A percentile compares a stretch with the other conserved stretches of the same genome.
phyloP scores from a whole-genome alignment of 1,284 basidiomycete genomes.

The Golubevia pallescens region DNA sequence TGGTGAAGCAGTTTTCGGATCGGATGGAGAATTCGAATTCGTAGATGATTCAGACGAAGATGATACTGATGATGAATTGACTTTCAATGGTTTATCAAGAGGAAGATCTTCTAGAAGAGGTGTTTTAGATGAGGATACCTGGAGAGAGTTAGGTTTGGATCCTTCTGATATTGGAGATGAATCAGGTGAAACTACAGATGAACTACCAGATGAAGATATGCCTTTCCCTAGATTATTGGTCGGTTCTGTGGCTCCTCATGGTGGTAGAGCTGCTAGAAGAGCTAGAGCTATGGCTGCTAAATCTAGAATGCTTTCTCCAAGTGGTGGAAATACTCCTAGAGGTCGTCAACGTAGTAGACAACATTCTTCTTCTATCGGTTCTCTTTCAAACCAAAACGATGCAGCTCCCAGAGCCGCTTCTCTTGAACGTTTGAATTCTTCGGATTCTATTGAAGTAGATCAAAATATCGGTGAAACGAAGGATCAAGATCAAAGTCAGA shows the following conservation, averaged over 20 bases:
- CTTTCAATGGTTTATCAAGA: conserved; percentile 24
- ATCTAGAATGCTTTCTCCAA: conserved; percentile 43
- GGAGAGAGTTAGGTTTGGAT: background rate
- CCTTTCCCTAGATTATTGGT: conserved; percentile 57
- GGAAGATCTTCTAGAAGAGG: conserved; percentile 21
- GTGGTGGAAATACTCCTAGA: conserved; percentile 7
- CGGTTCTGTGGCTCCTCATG: conserved; percentile 56
- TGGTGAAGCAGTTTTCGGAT: conserved; percentile 63
- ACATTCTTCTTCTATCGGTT: background rate
- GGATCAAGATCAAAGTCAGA: background rate
- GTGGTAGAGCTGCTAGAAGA: conserved; percentile 49
- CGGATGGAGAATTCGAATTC: conserved; percentile 63
- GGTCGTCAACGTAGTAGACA: background rate
- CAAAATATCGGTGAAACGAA: conserved; percentile 1
- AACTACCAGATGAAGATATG: conserved; percentile 62
- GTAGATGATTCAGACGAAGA: conserved; percentile 57
- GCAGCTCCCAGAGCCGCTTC: background rate
- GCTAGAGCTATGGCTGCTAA: conserved; percentile 56
- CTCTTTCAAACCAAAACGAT: background rate
- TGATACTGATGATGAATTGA: conserved; percentile 8
- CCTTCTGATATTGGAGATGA: conserved; percentile 18
- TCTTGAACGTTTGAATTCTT: background rate
- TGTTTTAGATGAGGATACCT: conserved; percentile 6
- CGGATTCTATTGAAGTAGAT: background rate
- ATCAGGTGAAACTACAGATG: conserved; percentile 63